Evolutionary conservation across 495 filamentous ascomycete species (phyloP).

Genomic region (Cetradonia linearis): DNA sequence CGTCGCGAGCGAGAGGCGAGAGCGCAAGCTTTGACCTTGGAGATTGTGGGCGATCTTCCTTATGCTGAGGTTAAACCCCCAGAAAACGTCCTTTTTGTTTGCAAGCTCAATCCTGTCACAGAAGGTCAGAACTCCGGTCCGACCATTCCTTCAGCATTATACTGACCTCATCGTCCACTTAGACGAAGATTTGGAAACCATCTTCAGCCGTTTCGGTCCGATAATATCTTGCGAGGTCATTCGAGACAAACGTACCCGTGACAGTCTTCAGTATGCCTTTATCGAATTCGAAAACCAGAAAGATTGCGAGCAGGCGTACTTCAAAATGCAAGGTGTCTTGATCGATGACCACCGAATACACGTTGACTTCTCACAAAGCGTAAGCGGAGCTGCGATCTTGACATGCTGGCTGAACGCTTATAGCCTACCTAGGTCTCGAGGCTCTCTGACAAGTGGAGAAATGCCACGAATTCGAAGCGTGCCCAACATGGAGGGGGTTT

Average conservation of each 20-base stretch:
- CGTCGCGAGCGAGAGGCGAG: slow-evolving; percentile 85
- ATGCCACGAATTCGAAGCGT: slow-evolving; percentile 75
- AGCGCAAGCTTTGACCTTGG: slow-evolving; percentile 86
- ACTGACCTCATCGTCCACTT: slow-evolving; percentile 6
- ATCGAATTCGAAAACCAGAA: slow-evolving; percentile 92
- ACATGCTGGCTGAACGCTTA: not conserved
- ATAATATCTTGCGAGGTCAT: slow-evolving; percentile 96
- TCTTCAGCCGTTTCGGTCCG: slow-evolving; percentile 93
- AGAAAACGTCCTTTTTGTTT: slow-evolving; percentile 95
- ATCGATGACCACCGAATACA: slow-evolving; percentile 98
- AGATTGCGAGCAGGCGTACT: slow-evolving; percentile 90
- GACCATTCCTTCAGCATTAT: not conserved
- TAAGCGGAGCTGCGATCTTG: slow-evolving; percentile 31
- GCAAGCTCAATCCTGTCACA: slow-evolving; percentile 96
- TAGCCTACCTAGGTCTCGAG: slow-evolving; percentile 52
- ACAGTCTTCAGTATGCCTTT: slow-evolving; percentile 95
- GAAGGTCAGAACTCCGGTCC: slow-evolving; percentile 40
- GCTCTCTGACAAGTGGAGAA: slow-evolving; percentile 83
- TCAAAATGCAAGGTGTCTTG: slow-evolving; percentile 94
- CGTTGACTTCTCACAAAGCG: slow-evolving; percentile 96
- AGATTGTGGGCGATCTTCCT: slow-evolving; percentile 96
- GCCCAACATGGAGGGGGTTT: slow-evolving; percentile 66
- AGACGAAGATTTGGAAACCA: slow-evolving; percentile 88
- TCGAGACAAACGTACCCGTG: slow-evolving; percentile 83
- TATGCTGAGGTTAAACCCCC: slow-evolving; percentile 97